Evolutionary conservation across 2,329 filamentous ascomycete genomes (phyloP), one percentile per base, ranked within the genome.

Genomic region (Neocucurbitaria cava): DNA sequence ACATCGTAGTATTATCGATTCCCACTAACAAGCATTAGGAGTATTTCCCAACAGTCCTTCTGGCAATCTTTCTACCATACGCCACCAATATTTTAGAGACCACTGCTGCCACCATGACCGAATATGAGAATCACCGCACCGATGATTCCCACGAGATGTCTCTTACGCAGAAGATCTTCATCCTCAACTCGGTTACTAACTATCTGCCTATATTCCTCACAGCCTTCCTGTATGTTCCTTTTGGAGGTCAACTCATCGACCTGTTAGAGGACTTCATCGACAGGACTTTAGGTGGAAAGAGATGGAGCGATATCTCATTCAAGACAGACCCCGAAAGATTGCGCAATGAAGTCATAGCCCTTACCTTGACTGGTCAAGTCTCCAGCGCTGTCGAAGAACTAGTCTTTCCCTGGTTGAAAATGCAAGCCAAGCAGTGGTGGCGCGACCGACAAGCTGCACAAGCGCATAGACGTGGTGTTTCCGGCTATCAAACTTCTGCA

Each of bases 121-220:
- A 73, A 46, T 74, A 69, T 45, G 71, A 74, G 36, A 74, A 74
- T 36, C 69, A 74, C 42, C 63, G 69, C 40, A 74, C 71, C 15
- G 54, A 54, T 33, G 69, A 70, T 40, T 55, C 67, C 20, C 59
- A 73, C 49, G 71, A 73, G 36, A 72, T 72, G 66, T 71, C 71
- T 5, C 54, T 72, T 7, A 74, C 70, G 5, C 71, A 71, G 28
- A 74, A 74, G 53, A 62, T 71, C 3, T 74, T 74, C 28, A 66
- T 74, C 7, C 56, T 74, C 6, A 72, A 72, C 56, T 73, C 68
- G 4, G 68, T 74, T n/a, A 71, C 71, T 3, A 71, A 71, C 23
- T 74, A 73, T 39, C 56, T 73, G 5, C 71, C 71, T 1, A 73
- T 72, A n/a, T 65, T 72, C n/a, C 64, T 73, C 8, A 70, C 68